Percentiles rank a stretch among this genome's conserved stretches.
Evolutionary conservation across 2,329 filamentous ascomycete species (phyloP).

Genomic region (Alternaria sp.): DNA sequence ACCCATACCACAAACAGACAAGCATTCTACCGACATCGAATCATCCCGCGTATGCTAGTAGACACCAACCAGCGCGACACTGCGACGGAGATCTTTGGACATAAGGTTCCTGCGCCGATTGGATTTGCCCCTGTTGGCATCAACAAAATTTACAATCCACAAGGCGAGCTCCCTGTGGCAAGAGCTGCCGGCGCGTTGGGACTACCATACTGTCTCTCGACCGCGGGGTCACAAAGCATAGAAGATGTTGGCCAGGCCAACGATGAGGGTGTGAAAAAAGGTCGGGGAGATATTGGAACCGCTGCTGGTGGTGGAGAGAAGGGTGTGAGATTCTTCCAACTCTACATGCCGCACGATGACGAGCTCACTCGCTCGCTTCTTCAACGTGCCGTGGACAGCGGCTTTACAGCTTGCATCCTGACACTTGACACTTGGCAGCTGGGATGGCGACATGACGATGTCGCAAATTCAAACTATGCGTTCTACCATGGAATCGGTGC

Average conservation of each 20-base stretch:
- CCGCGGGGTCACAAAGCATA: conserved; percentile 64
- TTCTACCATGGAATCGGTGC: conserved; percentile 69
- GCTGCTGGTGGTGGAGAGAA: conserved; percentile 10
- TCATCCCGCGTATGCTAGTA: conserved; percentile 68
- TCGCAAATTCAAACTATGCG: conserved; percentile 65
- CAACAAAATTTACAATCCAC: conserved; percentile 69
- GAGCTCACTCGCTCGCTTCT: conserved; percentile 65
- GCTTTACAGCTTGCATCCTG: conserved; percentile 66
- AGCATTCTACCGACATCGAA: conserved; percentile 70
- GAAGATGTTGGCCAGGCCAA: conserved; percentile 67
- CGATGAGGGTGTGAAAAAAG: conserved; percentile 45
- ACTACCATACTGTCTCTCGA: conserved; percentile 67
- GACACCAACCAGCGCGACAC: conserved; percentile 68
- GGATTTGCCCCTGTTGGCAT: conserved; percentile 72
- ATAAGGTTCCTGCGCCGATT: conserved; percentile 66
- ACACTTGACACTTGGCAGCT: conserved; percentile 71
- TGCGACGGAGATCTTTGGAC: conserved; percentile 66
- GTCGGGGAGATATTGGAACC: conserved; percentile 5
- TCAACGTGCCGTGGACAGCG: conserved; percentile 61
- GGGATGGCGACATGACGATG: conserved; percentile 68
- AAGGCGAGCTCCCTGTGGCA: conserved; percentile 67
- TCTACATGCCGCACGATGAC: conserved; percentile 71
- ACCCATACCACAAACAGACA: conserved; percentile 67
- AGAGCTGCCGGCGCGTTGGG: conserved; percentile 67
- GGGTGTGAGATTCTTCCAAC: conserved; percentile 65